phyloP scores from a whole-genome alignment of 257 asterid species.

The Solanum rostratum region DNA sequence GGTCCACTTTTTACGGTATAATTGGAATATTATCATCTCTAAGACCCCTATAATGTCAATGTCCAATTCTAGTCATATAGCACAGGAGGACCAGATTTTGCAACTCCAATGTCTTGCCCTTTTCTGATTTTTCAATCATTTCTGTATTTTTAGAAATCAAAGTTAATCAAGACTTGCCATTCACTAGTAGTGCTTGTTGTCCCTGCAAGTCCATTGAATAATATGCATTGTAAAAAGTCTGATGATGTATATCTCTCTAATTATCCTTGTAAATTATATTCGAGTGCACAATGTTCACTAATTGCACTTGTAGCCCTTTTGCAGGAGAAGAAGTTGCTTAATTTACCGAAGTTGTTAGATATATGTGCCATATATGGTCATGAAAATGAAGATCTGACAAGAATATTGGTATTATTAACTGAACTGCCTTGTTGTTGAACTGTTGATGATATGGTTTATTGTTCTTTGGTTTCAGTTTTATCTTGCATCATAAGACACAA shows the following conservation, averaged over 20 bases:
- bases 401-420: slow-evolving; percentile 43
- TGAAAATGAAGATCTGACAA: slow-evolving; percentile 86
- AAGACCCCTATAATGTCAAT: background rate
- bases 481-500: background rate
- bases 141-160: background rate
- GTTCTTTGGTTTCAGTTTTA: background rate
- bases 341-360: slow-evolving; percentile 80
- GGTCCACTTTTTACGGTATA: background rate
- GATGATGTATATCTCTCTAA: background rate
- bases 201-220: background rate
- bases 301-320: slow-evolving; percentile 65
- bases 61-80: background rate
- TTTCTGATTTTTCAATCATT: background rate
- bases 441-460: background rate
- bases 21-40: background rate
- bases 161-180: background rate
- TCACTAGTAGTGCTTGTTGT: background rate
- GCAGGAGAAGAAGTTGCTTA: slow-evolving; percentile 89
- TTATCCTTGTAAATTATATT: background rate
- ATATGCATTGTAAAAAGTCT: background rate
- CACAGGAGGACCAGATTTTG: background rate
- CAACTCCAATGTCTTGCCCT: background rate
- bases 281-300: slow-evolving; percentile 24
- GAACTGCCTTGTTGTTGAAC: background rate
- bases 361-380: slow-evolving; percentile 79